Evolutionary conservation across 2,329 filamentous ascomycete species (phyloP).

Genomic region (Ophiostoma fasciatum): DNA sequence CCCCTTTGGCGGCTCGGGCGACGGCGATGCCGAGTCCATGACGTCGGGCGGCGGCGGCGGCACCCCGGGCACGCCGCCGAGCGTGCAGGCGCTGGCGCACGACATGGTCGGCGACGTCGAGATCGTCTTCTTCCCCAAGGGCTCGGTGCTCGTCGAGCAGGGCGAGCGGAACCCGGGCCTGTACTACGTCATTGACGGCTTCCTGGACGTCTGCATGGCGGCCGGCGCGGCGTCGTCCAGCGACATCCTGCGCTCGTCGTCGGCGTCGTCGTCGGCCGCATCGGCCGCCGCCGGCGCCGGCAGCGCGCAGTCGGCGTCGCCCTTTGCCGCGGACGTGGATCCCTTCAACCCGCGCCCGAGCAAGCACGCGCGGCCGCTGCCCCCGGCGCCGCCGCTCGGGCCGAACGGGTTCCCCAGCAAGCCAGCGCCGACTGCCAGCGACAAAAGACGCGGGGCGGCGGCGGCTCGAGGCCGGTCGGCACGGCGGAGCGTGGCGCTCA

Average conservation of each 20-base stretch:
- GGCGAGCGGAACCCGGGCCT: constrained; percentile 91
- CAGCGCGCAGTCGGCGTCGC: constrained; percentile 11
- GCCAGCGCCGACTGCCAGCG: no score
- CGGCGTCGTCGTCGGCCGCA: no score
- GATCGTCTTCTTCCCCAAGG: constrained; percentile 94
- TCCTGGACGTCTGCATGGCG: constrained; percentile 84
- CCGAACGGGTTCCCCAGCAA: not conserved
- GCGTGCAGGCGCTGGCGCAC: constrained; percentile 50
- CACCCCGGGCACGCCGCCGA: constrained; percentile 42
- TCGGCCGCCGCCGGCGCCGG: no score
- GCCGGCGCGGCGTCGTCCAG: constrained; percentile 36
- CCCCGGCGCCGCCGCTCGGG: not conserved
- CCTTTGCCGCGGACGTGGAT: constrained; percentile 5
- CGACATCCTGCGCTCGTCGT: constrained; percentile 23
- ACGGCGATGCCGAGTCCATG: constrained; percentile 78
- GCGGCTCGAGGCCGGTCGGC: constrained; percentile 26
- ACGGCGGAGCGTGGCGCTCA: constrained; percentile 65
- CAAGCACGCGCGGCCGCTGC: not conserved
- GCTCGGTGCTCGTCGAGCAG: constrained; percentile 86
- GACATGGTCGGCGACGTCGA: constrained; percentile 88
- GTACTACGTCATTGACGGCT: constrained; percentile 96
- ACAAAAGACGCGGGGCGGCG: no score
- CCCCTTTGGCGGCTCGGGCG: constrained; percentile 58
- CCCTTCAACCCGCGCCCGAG: not conserved
- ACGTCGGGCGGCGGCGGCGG: constrained; percentile 45